Conservation (phyloP, 208 protist genomes). For the Crithidia expoeki region DNA sequence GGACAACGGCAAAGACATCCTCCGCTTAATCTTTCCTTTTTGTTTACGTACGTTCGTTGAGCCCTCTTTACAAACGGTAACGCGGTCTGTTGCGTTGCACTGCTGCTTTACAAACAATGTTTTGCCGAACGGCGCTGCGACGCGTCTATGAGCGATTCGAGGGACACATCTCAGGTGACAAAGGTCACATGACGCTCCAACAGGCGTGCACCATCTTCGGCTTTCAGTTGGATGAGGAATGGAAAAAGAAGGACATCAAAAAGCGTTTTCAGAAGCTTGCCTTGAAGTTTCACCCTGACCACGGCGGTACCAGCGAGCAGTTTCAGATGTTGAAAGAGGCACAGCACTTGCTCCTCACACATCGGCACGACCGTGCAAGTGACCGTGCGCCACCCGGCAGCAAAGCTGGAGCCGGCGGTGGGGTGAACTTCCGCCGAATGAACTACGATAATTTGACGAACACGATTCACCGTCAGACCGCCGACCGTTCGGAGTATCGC, state of each 20-base stretch:
- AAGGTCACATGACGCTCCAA: slow-evolving; percentile 85
- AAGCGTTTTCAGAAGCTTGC: slow-evolving; percentile 81
- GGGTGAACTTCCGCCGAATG: slow-evolving; percentile 76
- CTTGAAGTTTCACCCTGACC: slow-evolving; percentile 80
- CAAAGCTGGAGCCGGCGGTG: slow-evolving; percentile 26
- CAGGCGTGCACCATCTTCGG: slow-evolving; percentile 90
- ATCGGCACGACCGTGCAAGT: slow-evolving; percentile 65
- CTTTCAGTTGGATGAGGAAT: slow-evolving; percentile 78
- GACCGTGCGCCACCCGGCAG: slow-evolving; percentile 18
- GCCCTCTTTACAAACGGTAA: too few relatives aligned
- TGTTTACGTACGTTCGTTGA: too few relatives aligned
- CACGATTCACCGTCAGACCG: slow-evolving; percentile 81
- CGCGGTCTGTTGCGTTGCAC: neutral
- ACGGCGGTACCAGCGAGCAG: slow-evolving; percentile 81
- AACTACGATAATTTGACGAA: slow-evolving; percentile 83
- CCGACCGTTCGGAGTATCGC: slow-evolving; percentile 70
- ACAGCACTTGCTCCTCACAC: slow-evolving; percentile 80
- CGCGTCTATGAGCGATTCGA: slow-evolving; percentile 48
- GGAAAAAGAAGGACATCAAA: slow-evolving; percentile 77
- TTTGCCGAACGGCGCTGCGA: slow-evolving; percentile 24
- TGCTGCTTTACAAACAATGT: slow-evolving; percentile 10
- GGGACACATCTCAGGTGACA: slow-evolving; percentile 72
- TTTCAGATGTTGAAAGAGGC: slow-evolving; percentile 85
- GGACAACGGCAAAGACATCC: too few relatives aligned
- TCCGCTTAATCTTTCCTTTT: too few relatives aligned